Base-by-base conservation (phyloP, 345 rosid genomes). In the Rhodomyrtus tomentosa region DNA sequence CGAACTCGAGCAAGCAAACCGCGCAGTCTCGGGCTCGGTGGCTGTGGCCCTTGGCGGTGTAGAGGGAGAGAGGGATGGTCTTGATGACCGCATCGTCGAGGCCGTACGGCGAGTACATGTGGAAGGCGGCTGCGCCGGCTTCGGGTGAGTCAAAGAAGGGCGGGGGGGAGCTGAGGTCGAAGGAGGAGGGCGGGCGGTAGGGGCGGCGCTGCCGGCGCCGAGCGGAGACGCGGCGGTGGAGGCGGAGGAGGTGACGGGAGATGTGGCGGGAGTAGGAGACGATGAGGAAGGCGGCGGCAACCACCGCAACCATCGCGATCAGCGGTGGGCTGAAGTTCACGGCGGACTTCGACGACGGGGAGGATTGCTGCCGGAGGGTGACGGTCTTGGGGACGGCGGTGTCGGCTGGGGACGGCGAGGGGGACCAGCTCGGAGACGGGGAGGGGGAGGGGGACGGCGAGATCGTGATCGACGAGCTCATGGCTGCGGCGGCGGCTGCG, bases 61-160 rank as follows among this genome's bases (percentile, higher is more conserved):
- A 95, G 27, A 96, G 89, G 9, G 96, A 93, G 29, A 94, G 89
- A 40, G 99, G 99, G 14, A 96, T 87, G 5, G 94, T 90, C 86
- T 95, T 96, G 90, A 96, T 96, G 52, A 95, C 95, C 7, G 98
- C 88, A n/a, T 93, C 96, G 68, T 96, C 98, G 29, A 96, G 94
- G 24, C 98, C 98, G 89, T 90, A 94, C 4, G 95, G 95, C 11
- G 98, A 89, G 87, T 82, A 87, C 52, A 87, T 59, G 84, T 84
- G 90, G 91, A 92, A 91, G 40, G 92, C 82, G 3, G 87, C 91
- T 10, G 89, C 83, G 85, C 87, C 91, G 83, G 89, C 88, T 55
- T 90, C 88, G 1, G 95, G 90, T 76, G 92, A 92, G 84, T 89
- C 91, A 32, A 95, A 90, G 84, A 87, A 90, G 86, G 90, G 89